Conservation (phyloP, 371 early-diverging fungal species). For the Encephalitozoon hellem region DNA sequence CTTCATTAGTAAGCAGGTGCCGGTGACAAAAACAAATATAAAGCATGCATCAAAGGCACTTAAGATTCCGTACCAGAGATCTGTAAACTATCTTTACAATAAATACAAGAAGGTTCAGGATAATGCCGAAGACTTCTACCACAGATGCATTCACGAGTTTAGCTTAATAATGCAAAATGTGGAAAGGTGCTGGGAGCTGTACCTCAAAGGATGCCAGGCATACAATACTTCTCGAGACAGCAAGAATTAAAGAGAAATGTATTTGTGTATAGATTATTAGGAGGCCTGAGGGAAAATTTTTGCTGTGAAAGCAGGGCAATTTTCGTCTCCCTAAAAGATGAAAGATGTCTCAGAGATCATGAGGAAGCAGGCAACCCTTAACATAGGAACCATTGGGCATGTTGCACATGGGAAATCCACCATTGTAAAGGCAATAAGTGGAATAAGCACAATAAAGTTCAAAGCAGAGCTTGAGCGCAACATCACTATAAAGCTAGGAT, state of each 20-base stretch:
- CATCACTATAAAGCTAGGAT: constrained; percentile 99
- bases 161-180: background rate
- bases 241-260: background rate
- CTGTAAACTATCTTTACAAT: constrained; percentile 47
- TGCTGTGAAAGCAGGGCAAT: background rate
- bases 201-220: background rate
- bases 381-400: constrained; percentile 99
- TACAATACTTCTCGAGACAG: background rate
- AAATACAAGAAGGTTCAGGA: constrained; percentile 31
- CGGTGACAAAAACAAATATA: constrained; percentile 49
- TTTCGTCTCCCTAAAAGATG: constrained; percentile 1
- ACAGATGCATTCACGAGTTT: background rate
- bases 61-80: constrained; percentile 45
- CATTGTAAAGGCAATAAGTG: constrained; percentile 95
- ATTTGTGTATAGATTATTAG: background rate
- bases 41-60: constrained; percentile 43
- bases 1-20: constrained; percentile 40
- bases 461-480: constrained; percentile 97
- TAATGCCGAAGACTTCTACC: constrained; percentile 32
- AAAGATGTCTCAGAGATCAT: constrained; percentile 11
- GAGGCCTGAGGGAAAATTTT: background rate
- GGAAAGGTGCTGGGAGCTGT: background rate
- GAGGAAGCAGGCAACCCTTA: constrained; percentile 71
- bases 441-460: constrained; percentile 95
- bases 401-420: constrained; percentile 99